Evolutionary conservation across 345 rosid species (phyloP).

Genomic region (Brassica incana): DNA sequence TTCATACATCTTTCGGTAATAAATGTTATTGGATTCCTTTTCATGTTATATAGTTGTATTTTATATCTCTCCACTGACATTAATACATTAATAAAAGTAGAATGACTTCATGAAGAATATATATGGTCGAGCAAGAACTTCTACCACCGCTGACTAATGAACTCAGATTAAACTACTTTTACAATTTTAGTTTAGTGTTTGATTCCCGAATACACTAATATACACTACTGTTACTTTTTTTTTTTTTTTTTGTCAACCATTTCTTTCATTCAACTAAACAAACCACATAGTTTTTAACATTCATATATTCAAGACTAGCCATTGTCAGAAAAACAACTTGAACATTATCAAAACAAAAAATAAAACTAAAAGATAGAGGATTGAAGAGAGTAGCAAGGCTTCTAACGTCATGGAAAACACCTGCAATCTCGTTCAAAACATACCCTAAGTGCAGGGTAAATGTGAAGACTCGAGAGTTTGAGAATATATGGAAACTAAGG

Average conservation of each 20-base stretch:
- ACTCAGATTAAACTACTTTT: neutral
- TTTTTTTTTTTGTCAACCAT: too few species aligned
- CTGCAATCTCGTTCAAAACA: neutral
- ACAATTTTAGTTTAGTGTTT: neutral
- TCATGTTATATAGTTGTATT: conserved; percentile 21
- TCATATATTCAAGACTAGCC: too few species aligned
- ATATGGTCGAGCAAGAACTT: conserved; percentile 1
- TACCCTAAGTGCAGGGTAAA: neutral
- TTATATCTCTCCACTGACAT: neutral
- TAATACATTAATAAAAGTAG: neutral
- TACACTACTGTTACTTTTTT: too few species aligned
- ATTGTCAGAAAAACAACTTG: too few species aligned
- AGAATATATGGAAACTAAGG: neutral
- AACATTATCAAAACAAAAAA: too few species aligned
- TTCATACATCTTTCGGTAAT: conserved; percentile 33
- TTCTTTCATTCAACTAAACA: too few species aligned
- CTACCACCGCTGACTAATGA: neutral
- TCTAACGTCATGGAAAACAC: neutral
- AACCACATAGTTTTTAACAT: too few species aligned
- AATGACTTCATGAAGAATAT: conserved; percentile 3
- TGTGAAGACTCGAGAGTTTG: neutral
- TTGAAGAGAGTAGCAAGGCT: neutral
- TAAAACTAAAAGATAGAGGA: neutral
- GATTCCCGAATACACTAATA: neutral
- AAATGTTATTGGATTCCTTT: conserved; percentile 32